Base-by-base conservation (phyloP, 1,284 basidiomycete genomes). In the Pascua guehoae region DNA sequence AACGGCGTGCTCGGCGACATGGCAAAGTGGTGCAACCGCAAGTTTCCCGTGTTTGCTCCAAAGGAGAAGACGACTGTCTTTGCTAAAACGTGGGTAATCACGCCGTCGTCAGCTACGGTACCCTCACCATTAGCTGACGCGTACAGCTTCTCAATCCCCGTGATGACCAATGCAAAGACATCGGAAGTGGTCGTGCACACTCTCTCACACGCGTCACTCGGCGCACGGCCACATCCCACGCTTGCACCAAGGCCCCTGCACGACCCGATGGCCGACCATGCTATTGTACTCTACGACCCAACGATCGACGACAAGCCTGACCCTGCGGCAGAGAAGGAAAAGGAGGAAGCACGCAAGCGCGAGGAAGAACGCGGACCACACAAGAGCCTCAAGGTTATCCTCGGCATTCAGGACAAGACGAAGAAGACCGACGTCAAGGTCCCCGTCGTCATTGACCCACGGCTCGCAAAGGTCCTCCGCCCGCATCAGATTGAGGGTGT, bases 401-500 rank as follows among this genome's bases (percentile, higher is more conserved):
- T 99, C 8, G 95, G 95, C 3, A 75, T 74, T 18, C 85, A 87
- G 66, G 78, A 79, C 47, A 83, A 82, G 37, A 84, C 85, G 62
- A 86, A 87, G 79, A 83, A 84, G 66, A 80, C 81, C 56, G 77
- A 79, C 8, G 81, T 84, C 48, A 98, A 97, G 77, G 91, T 99
- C 0, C 89, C 96, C 0, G 95, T 98, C 11, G 95, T 98, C 12
- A 93, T 98, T 49, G 93, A 98, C 75, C 95, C 95, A 4, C 82
- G 84, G 45, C 80, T 98, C 37, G 79, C 84, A 48, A 95, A 92
- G 72, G 88, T 94, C 4, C 81, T 98, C 42, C 85, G 95, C 45
- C 96, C 96, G 12, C 96, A 98, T 85, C 95, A 98, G 76, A 85
- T 98, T 16, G 94, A 98, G 73, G 95, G 95, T 63, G 95, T 98